These are phyloP conservation scores for Ustilago sp. DNA, from an alignment of 1,284 basidiomycete species.

Conservation along the genomic window DNA sequence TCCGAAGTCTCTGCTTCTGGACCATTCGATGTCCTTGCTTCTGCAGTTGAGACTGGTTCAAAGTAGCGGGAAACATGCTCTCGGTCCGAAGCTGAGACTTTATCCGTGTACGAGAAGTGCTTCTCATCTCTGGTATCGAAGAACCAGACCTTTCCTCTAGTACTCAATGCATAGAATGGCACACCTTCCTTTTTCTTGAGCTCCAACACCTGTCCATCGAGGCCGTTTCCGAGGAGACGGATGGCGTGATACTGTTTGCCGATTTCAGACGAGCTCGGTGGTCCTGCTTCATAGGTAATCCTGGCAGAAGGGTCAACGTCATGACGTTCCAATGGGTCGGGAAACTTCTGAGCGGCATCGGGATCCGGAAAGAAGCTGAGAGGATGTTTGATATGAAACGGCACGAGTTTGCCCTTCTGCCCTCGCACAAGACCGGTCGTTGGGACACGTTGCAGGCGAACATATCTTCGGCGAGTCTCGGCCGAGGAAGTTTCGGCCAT, in stretches of 20 bases:
- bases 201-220: slow-evolving; percentile 1
- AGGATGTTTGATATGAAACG: background rate
- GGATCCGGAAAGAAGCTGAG: background rate
- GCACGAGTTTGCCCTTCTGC: slow-evolving; percentile 21
- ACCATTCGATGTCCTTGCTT: background rate
- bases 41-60: background rate
- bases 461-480: background rate
- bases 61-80: background rate
- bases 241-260: slow-evolving; percentile 16
- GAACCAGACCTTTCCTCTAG: slow-evolving; percentile 14
- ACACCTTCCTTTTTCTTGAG: background rate
- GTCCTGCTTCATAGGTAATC: background rate
- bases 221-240: slow-evolving; percentile 7
- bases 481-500: background rate
- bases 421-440: slow-evolving; percentile 18
- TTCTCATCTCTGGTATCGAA: slow-evolving; percentile 17
- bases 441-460: background rate
- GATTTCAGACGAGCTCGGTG: slow-evolving; percentile 4
- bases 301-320: background rate
- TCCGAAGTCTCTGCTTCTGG: too few relatives aligned
- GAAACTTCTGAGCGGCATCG: background rate
- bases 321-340: background rate
- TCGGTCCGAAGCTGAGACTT: slow-evolving; percentile 3
- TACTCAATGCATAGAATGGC: slow-evolving; percentile 15
- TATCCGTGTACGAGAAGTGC: slow-evolving; percentile 15